Evolutionary conservation across 495 filamentous ascomycete species (phyloP).

Genomic region (Daldinia bambusicola): DNA sequence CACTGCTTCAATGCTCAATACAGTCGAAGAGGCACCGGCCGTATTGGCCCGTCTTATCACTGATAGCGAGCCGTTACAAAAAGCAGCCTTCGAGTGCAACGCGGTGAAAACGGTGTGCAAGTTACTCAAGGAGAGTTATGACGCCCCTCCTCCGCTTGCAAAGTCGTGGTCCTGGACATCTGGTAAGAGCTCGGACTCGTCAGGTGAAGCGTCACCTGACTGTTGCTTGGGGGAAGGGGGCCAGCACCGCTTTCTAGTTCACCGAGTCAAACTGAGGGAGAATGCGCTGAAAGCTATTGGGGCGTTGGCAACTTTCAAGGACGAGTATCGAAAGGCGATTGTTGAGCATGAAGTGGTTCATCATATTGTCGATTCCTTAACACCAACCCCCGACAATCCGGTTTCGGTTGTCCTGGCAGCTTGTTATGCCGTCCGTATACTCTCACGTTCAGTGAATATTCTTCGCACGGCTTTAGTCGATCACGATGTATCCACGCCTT

Average conservation of each 20-base stretch:
- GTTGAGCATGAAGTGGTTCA: slow-evolving; percentile 82
- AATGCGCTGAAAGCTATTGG: slow-evolving; percentile 81
- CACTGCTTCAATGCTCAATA: slow-evolving; percentile 53
- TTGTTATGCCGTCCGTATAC: slow-evolving; percentile 77
- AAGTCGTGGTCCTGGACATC: slow-evolving; percentile 58
- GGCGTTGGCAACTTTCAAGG: slow-evolving; percentile 79
- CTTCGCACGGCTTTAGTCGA: slow-evolving; percentile 89
- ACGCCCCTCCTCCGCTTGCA: slow-evolving; percentile 55
- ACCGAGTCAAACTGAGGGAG: slow-evolving; percentile 81
- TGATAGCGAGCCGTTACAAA: slow-evolving; percentile 79
- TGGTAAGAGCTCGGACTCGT: slow-evolving; percentile 25
- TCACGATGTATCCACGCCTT: slow-evolving; percentile 78
- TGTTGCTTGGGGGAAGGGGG: slow-evolving; percentile 69
- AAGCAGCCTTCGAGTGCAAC: slow-evolving; percentile 80
- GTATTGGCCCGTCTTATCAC: slow-evolving; percentile 81
- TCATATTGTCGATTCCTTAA: slow-evolving; percentile 85
- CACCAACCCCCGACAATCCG: slow-evolving; percentile 63
- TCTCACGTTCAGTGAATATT: slow-evolving; percentile 85
- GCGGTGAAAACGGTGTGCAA: slow-evolving; percentile 77
- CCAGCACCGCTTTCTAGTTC: slow-evolving; percentile 69
- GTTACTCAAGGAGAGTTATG: slow-evolving; percentile 76
- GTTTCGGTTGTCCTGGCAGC: slow-evolving; percentile 81
- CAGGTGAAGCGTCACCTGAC: slow-evolving; percentile 37
- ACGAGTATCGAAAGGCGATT: slow-evolving; percentile 83
- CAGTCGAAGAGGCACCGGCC: slow-evolving; percentile 76